A percentile compares a stretch with the other conserved stretches of the same genome.
These are phyloP conservation scores for Posidonia oceanica DNA, from an alignment of 116 monocot genomes.

Conservation along the genomic window DNA sequence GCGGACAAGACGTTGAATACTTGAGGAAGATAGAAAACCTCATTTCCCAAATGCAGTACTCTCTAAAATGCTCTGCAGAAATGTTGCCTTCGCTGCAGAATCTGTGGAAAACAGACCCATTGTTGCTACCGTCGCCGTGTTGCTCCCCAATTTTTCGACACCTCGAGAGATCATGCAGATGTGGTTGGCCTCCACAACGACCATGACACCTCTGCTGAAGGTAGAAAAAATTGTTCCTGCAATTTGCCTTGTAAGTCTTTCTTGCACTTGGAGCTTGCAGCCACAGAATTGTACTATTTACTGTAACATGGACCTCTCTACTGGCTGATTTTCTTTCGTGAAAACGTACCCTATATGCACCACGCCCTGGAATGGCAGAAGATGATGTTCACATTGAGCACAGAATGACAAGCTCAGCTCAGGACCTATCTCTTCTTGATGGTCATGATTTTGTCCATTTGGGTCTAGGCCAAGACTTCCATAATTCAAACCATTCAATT, in stretches of 20 bases:
- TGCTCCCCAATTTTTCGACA: conserved; percentile 84
- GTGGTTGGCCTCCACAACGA: conserved; percentile 87
- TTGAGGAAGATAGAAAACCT: neutral
- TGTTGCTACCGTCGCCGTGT: conserved; percentile 75
- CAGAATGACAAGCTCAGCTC: no score
- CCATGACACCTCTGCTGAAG: conserved; percentile 49
- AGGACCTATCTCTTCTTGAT: conserved; percentile 17
- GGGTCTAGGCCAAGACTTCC: neutral
- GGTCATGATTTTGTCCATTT: conserved; percentile 3
- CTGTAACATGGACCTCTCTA: conserved; percentile 49
- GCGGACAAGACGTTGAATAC: neutral
- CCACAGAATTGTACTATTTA: conserved; percentile 64
- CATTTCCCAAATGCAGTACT: conserved; percentile 24
- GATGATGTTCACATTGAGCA: conserved; percentile 98
- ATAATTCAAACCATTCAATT: conserved; percentile 20
- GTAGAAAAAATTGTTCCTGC: conserved; percentile 55
- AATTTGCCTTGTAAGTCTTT: conserved; percentile 90
- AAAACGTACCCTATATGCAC: conserved; percentile 65
- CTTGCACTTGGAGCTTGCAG: conserved; percentile 92
- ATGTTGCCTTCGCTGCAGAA: conserved; percentile 36
- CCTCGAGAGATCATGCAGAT: conserved; percentile 96
- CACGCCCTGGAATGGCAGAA: conserved; percentile 89
- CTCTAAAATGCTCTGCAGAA: conserved; percentile 47
- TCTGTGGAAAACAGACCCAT: conserved; percentile 70
- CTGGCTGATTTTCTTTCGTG: conserved; percentile 11